These are phyloP conservation scores for Tirmania nivea DNA, from an alignment of 495 filamentous ascomycete species.

Conservation along the genomic window DNA sequence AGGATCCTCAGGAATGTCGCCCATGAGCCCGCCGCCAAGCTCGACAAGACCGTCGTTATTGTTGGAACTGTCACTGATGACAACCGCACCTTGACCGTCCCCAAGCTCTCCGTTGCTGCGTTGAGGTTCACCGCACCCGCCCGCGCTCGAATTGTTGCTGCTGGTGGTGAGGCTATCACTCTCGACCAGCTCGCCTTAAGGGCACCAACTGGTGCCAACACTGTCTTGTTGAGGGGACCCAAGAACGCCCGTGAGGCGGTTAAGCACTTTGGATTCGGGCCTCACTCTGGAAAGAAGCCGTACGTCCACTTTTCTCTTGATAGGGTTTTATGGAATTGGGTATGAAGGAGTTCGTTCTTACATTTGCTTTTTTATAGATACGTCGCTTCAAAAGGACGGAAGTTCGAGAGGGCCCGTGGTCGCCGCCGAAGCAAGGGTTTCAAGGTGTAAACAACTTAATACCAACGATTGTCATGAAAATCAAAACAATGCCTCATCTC, in stretches of 20 bases:
- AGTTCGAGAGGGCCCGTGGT: conserved; percentile 96
- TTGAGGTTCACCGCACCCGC: conserved; percentile 91
- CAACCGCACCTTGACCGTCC: conserved; percentile 69
- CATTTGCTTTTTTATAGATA: conserved; percentile 36
- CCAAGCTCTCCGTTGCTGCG: conserved; percentile 79
- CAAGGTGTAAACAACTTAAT: conserved; percentile 57
- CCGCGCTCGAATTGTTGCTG: conserved; percentile 73
- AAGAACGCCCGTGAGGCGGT: conserved; percentile 94
- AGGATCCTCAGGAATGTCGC: conserved; percentile 50
- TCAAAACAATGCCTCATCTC: no score
- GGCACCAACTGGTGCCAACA: conserved; percentile 83
- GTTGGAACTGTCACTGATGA: conserved; percentile 92
- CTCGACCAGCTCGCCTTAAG: conserved; percentile 89
- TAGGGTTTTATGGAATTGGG: background rate
- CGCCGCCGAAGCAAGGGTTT: conserved; percentile 90
- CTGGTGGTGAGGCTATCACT: conserved; percentile 82
- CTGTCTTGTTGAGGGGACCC: conserved; percentile 78
- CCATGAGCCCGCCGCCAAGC: conserved; percentile 26
- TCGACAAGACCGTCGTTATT: conserved; percentile 71
- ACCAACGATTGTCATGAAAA: background rate
- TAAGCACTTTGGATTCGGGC: conserved; percentile 97
- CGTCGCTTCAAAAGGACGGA: conserved; percentile 91
- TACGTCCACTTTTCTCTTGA: conserved; percentile 23
- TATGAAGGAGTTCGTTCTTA: background rate
- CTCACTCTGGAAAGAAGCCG: conserved; percentile 75